Evolutionary conservation across 768 basidiomycete species (phyloP).

Genomic region (Lactifluus hygrophoroides): DNA sequence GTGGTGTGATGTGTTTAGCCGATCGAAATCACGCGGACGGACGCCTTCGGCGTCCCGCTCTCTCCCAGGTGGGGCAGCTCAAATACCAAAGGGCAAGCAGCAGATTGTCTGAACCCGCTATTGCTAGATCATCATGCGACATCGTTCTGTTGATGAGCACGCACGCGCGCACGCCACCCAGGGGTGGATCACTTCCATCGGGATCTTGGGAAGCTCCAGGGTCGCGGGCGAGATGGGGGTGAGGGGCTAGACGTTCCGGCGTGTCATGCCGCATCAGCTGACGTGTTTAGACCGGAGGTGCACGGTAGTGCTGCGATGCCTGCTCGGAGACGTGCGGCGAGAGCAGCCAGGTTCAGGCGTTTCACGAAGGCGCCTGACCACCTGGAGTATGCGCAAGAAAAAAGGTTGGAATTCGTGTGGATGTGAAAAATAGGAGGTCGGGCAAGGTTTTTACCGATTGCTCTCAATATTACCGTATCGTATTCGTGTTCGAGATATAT

Average conservation of each 20-base stretch:
- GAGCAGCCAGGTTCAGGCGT: not conserved
- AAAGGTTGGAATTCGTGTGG: not conserved
- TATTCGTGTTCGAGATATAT: constrained; percentile 23
- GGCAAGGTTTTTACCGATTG: not conserved
- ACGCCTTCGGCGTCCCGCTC: too few relatives aligned
- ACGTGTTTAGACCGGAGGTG: not conserved
- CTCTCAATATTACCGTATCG: not conserved
- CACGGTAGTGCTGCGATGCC: not conserved
- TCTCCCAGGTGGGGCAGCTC: too few relatives aligned
- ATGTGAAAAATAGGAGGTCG: not conserved
- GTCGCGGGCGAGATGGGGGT: too few relatives aligned
- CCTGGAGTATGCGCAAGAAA: not conserved
- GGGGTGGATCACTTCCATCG: not conserved
- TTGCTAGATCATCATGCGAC: too few relatives aligned
- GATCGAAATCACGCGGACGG: too few relatives aligned
- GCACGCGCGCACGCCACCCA: not conserved
- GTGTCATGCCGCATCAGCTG: not conserved
- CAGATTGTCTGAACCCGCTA: not conserved
- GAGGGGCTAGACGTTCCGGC: not conserved
- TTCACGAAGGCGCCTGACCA: not conserved
- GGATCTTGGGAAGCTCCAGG: not conserved
- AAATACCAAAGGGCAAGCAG: too few relatives aligned
- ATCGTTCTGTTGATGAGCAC: not conserved
- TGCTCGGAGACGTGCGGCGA: not conserved
- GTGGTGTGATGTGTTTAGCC: too few relatives aligned